Percentiles rank a stretch among this genome's conserved stretches.
Conservation (phyloP, 139 green algal species). For the Tetratostichococcus sp. region DNA sequence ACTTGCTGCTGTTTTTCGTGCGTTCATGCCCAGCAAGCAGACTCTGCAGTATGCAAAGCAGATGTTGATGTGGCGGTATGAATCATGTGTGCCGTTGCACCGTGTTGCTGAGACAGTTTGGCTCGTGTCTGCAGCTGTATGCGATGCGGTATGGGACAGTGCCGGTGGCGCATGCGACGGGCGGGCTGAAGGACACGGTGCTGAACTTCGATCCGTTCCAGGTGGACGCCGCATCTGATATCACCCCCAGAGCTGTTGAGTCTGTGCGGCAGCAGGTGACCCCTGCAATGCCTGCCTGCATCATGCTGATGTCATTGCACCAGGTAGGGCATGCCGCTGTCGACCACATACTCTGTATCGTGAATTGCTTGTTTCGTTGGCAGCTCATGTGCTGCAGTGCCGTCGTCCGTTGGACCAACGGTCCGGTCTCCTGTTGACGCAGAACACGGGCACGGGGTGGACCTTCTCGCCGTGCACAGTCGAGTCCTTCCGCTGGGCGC, state of each 20-base stretch:
- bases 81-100: too few relatives aligned
- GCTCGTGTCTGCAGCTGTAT: conserved; percentile 87
- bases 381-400: neutral
- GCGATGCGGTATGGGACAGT: conserved; percentile 90
- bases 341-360: too few relatives aligned
- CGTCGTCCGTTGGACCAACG: neutral
- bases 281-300: too few relatives aligned
- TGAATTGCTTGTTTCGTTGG: too few relatives aligned
- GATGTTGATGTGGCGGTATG: too few relatives aligned
- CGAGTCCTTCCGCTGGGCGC: conserved; percentile 50
- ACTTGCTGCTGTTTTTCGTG: too few relatives aligned
- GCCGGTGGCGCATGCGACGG: conserved; percentile 81
- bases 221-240: conserved; percentile 2
- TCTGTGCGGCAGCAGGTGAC: neutral
- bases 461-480: conserved; percentile 57
- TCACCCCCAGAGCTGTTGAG: neutral
- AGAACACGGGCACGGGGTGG: conserved; percentile 49
- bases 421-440: neutral
- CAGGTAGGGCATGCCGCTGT: too few relatives aligned
- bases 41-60: too few relatives aligned
- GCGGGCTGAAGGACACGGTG: conserved; percentile 74
- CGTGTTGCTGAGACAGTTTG: too few relatives aligned
- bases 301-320: too few relatives aligned
- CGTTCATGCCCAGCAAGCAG: too few relatives aligned
- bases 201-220: conserved; percentile 58